Percentiles rank a stretch among this genome's conserved stretches.
phyloP scores from a whole-genome alignment of 2,329 filamentous ascomycete species.

The Ramularia endophylla region DNA sequence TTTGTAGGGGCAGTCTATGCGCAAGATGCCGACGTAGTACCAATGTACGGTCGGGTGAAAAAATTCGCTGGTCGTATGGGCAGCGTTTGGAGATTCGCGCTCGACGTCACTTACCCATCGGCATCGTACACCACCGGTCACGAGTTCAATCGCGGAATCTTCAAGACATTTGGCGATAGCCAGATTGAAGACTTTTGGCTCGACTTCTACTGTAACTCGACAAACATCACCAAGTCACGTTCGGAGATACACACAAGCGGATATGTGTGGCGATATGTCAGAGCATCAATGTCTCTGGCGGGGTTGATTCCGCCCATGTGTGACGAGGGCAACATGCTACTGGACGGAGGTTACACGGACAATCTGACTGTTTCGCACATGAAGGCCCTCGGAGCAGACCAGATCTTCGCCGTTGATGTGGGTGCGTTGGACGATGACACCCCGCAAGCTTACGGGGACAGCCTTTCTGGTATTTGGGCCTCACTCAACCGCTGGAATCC shows the following conservation, averaged over 20 bases:
- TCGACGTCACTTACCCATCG: slow-evolving; percentile 93
- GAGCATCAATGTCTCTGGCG: slow-evolving; percentile 93
- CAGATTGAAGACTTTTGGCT: slow-evolving; percentile 99
- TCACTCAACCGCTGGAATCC: slow-evolving; percentile 96
- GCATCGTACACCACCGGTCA: slow-evolving; percentile 97
- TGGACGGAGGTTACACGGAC: slow-evolving; percentile 95
- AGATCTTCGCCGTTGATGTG: slow-evolving; percentile 94
- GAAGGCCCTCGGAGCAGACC: slow-evolving; percentile 86
- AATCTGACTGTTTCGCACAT: slow-evolving; percentile 96
- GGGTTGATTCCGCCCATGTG: slow-evolving; percentile 89
- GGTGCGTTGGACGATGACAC: slow-evolving; percentile 87
- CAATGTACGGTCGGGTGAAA: slow-evolving; percentile 94
- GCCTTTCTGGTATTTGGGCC: slow-evolving; percentile 90
- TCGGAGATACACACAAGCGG: slow-evolving; percentile 91
- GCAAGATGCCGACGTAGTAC: slow-evolving; percentile 91
- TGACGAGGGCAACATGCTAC: slow-evolving; percentile 92
- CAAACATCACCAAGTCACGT: slow-evolving; percentile 92
- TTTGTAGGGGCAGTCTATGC: slow-evolving; percentile 96
- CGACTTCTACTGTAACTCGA: slow-evolving; percentile 98
- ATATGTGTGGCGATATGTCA: slow-evolving; percentile 95
- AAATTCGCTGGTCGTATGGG: slow-evolving; percentile 99
- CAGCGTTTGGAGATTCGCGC: slow-evolving; percentile 96
- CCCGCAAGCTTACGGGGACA: slow-evolving; percentile 89
- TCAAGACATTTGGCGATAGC: slow-evolving; percentile 94
- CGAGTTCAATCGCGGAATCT: slow-evolving; percentile 98